phyloP scores from a whole-genome alignment of 345 rosid genomes.

The Excoecaria cochinchinensis region DNA sequence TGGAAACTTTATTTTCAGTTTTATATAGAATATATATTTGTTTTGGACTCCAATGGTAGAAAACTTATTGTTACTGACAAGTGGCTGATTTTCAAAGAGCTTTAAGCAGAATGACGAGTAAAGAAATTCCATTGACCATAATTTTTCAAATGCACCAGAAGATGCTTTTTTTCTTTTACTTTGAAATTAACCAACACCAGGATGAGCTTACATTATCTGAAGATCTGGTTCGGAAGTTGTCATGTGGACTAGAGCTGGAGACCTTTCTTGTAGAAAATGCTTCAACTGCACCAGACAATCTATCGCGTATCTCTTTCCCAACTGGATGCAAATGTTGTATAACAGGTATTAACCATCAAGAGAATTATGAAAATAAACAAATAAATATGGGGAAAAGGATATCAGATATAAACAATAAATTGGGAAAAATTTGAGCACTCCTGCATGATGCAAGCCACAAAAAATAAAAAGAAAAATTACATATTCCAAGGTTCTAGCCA shows the following conservation, averaged over 20 bases:
- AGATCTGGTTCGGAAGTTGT: constrained; percentile 50
- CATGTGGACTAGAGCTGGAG: constrained; percentile 55
- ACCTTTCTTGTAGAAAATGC: constrained; percentile 68
- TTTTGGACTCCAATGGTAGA: too few relatives aligned
- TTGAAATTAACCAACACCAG: neutral
- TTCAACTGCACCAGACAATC: constrained; percentile 80
- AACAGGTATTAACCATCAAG: neutral
- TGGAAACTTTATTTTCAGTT: neutral
- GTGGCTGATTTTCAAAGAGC: neutral
- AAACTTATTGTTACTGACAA: neutral
- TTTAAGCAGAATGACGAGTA: neutral
- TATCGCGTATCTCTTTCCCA: constrained; percentile 78
- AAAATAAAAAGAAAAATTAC: neutral
- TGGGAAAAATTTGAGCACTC: neutral
- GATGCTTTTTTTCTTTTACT: neutral
- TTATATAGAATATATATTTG: neutral
- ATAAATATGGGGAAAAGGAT: neutral
- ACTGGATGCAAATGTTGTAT: constrained; percentile 33
- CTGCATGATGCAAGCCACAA: neutral
- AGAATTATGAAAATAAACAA: neutral
- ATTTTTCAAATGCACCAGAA: neutral
- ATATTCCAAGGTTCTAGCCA: neutral
- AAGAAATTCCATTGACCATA: neutral
- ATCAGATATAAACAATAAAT: neutral
- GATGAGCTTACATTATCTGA: constrained; percentile 40